Evolutionary conservation across 1,139 yeast species (phyloP).

Genomic region (Wickerhamiella infanticola): DNA sequence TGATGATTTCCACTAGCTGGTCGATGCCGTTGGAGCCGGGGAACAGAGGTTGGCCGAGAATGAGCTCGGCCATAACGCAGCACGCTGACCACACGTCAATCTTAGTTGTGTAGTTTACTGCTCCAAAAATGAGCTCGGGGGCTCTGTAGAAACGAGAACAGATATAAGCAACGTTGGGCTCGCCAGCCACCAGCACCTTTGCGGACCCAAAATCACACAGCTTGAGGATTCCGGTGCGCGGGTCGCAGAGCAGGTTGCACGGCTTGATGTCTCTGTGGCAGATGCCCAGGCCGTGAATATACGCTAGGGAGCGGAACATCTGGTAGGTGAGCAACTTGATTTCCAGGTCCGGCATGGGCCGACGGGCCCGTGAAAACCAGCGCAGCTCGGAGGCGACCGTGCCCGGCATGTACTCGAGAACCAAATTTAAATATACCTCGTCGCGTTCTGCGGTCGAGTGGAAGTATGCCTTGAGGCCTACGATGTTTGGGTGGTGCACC

Average conservation of each 20-base stretch:
- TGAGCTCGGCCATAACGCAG: conserved; percentile 93
- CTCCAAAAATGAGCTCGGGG: conserved; percentile 83
- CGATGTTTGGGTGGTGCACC: conserved; percentile 74
- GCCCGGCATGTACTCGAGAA: conserved; percentile 86
- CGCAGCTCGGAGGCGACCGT: conserved; percentile 84
- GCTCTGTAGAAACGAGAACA: conserved; percentile 96
- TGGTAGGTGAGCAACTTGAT: conserved; percentile 85
- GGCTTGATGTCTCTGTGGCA: conserved; percentile 98
- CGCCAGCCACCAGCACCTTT: conserved; percentile 71
- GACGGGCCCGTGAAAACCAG: conserved; percentile 59
- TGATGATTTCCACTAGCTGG: conserved; percentile 91
- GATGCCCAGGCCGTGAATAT: conserved; percentile 78
- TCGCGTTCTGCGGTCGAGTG: conserved; percentile 65
- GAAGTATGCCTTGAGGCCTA: conserved; percentile 75
- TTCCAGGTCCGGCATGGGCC: conserved; percentile 76
- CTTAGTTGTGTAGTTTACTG: conserved; percentile 87
- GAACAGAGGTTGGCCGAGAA: conserved; percentile 88
- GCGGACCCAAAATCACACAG: conserved; percentile 99
- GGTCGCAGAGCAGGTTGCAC: conserved; percentile 81
- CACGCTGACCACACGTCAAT: conserved; percentile 98
- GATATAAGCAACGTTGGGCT: conserved; percentile 89
- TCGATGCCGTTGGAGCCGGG: conserved; percentile 98
- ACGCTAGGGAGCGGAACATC: conserved; percentile 77
- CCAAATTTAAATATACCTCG: conserved; percentile 72
- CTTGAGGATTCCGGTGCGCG: conserved; percentile 67